Conservation (phyloP, 2,329 filamentous ascomycete genomes). For the Coniosporium tulheliwenetii region DNA sequence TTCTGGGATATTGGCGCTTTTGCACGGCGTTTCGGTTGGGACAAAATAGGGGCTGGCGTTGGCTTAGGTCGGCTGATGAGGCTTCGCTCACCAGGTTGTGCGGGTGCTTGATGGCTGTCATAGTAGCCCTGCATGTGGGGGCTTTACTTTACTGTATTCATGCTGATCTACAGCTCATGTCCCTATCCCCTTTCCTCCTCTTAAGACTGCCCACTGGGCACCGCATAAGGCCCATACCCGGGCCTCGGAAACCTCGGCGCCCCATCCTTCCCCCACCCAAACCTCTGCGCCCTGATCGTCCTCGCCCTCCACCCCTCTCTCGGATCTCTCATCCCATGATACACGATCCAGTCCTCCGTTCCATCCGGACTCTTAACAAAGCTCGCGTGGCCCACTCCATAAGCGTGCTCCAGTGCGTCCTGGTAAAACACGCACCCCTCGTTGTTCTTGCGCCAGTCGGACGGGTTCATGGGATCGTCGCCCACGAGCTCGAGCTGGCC, state of each 20-base stretch:
- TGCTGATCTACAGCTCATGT: too few relatives aligned
- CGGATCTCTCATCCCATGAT: conserved; percentile 35
- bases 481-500: conserved; percentile 34
- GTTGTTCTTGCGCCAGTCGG: conserved; percentile 32
- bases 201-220: conserved; percentile 17
- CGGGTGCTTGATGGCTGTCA: too few relatives aligned
- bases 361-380: conserved; percentile 33
- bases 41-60: too few relatives aligned
- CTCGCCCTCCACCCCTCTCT: conserved; percentile 29
- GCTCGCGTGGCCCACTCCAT: conserved; percentile 35
- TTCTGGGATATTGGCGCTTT: too few relatives aligned
- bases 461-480: conserved; percentile 31
- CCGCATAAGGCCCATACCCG: conserved; percentile 31
- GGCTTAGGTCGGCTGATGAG: too few relatives aligned
- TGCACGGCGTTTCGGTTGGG: too few relatives aligned
- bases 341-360: conserved; percentile 35
- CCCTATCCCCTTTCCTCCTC: too few relatives aligned
- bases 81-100: too few relatives aligned
- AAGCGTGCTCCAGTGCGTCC: conserved; percentile 26
- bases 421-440: conserved; percentile 34
- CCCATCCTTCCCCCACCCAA: conserved; percentile 32
- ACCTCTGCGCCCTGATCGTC: conserved; percentile 33
- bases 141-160: too few relatives aligned
- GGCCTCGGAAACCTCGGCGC: conserved; percentile 31
- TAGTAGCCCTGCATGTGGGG: too few relatives aligned